Evolutionary conservation across 257 asterid genomes (phyloP).

Genomic region (Apocynum venetum): DNA sequence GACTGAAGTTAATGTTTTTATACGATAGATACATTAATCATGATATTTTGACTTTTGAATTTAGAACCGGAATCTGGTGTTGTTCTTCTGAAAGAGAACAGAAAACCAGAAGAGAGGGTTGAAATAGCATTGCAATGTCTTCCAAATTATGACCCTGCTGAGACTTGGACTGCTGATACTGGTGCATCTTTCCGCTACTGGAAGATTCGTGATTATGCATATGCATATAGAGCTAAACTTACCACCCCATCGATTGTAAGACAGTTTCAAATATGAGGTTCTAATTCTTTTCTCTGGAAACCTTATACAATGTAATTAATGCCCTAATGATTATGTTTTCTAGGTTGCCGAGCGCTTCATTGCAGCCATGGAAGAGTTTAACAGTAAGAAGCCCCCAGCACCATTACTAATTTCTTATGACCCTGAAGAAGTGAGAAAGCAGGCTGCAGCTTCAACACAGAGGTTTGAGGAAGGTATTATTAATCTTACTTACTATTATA

Average conservation of each 20-base stretch:
- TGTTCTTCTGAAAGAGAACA: constrained; percentile 61
- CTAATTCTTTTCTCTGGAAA: constrained; percentile 7
- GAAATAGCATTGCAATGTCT: constrained; percentile 71
- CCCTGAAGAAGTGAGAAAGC: constrained; percentile 78
- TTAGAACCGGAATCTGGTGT: constrained; percentile 71
- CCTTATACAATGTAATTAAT: constrained; percentile 11
- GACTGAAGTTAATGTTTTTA: neutral
- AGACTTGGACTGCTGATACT: constrained; percentile 53
- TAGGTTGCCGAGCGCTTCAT: constrained; percentile 96
- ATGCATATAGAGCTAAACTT: constrained; percentile 86
- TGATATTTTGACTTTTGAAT: constrained; percentile 13
- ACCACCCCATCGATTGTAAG: constrained; percentile 83
- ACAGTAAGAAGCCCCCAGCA: constrained; percentile 51
- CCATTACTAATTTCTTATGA: constrained; percentile 78
- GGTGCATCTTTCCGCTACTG: constrained; percentile 72
- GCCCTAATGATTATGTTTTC: constrained; percentile 9
- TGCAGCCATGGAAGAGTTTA: constrained; percentile 73
- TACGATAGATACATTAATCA: constrained; percentile 5
- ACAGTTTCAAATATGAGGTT: constrained; percentile 19
- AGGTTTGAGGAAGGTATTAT: constrained; percentile 88
- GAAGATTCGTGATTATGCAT: constrained; percentile 97
- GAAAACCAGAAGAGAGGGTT: constrained; percentile 71
- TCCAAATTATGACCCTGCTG: constrained; percentile 70
- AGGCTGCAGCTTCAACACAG: constrained; percentile 87
- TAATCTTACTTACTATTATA: neutral